Percentiles rank a stretch among this genome's conserved stretches.
Evolutionary conservation across 768 basidiomycete species (phyloP).

Genomic region (Grammothele lineata): DNA sequence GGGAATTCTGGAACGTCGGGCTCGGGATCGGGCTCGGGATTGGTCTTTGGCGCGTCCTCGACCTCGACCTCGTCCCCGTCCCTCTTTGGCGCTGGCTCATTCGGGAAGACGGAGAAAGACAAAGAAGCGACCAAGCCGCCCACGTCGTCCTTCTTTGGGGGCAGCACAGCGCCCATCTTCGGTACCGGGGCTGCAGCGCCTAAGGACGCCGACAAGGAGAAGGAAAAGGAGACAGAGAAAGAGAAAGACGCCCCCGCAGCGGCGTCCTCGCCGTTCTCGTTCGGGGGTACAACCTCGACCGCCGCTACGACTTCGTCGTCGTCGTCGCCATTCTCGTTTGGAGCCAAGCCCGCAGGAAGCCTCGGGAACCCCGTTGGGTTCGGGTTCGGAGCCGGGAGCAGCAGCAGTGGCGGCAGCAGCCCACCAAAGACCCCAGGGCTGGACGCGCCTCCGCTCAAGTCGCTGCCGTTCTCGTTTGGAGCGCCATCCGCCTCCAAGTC

Average conservation of each 20-base stretch:
- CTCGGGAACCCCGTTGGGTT: constrained; percentile 66
- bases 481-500: constrained; percentile 1
- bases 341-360: constrained; percentile 33
- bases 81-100: constrained; percentile 1
- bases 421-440: constrained; percentile 29
- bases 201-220: background rate
- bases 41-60: constrained; percentile 7
- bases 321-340: constrained; percentile 3
- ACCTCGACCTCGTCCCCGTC: constrained; percentile 4
- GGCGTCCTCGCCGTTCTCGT: constrained; percentile 2
- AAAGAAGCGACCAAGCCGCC: constrained; percentile 1
- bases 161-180: no score
- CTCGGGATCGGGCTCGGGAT: background rate
- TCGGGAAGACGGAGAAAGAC: constrained; percentile 15
- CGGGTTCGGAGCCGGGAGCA: constrained; percentile 42
- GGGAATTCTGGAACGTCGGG: background rate
- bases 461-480: constrained; percentile 15
- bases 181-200: constrained; percentile 5
- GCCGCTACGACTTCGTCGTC: background rate
- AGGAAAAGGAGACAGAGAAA: constrained; percentile 14
- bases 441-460: constrained; percentile 9
- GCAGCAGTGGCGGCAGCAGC: constrained; percentile 19
- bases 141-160: background rate
- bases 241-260: background rate
- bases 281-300: background rate